phyloP scores from a whole-genome alignment of 768 basidiomycete genomes.

The Boletus reticulatus region DNA sequence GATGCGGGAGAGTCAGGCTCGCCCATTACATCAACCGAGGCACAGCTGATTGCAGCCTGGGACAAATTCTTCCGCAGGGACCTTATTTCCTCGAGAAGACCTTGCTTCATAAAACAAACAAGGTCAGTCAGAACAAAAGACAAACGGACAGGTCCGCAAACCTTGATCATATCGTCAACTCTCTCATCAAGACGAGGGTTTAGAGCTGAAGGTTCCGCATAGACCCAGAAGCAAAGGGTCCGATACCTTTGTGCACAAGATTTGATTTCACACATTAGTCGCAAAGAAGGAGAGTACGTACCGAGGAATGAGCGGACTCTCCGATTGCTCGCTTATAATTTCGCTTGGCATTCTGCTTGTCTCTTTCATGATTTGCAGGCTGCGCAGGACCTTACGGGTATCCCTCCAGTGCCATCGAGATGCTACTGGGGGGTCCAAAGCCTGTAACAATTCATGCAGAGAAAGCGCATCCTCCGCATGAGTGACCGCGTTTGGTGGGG shows the following conservation, averaged over 20 bases:
- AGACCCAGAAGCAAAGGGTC: constrained; percentile 90
- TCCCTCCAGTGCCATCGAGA: constrained; percentile 96
- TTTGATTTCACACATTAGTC: not conserved
- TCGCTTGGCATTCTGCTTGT: constrained; percentile 64
- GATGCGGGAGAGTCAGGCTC: not conserved
- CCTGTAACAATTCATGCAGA: constrained; percentile 63
- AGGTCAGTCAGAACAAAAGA: not conserved
- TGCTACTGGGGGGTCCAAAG: constrained; percentile 72
- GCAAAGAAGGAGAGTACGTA: constrained; percentile 21
- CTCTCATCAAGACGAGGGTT: constrained; percentile 70
- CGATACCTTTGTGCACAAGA: constrained; percentile 55
- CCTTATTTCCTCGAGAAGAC: constrained; percentile 77
- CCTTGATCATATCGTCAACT: constrained; percentile 89
- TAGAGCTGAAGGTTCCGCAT: constrained; percentile 63
- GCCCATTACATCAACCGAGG: not conserved
- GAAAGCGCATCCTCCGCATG: constrained; percentile 57
- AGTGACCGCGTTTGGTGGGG: constrained; percentile 52
- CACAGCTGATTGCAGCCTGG: not conserved
- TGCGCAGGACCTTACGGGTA: constrained; percentile 84
- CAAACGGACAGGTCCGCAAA: constrained; percentile 26
- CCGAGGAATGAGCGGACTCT: constrained; percentile 48
- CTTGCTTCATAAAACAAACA: constrained; percentile 46
- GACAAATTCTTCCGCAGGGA: constrained; percentile 38
- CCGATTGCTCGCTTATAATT: constrained; percentile 62
- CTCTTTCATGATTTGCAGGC: constrained; percentile 73